A percentile compares a stretch with the other conserved stretches of the same genome.
Evolutionary conservation across 2,329 filamentous ascomycete genomes (phyloP).

Genomic region (Alternaria sp.): DNA sequence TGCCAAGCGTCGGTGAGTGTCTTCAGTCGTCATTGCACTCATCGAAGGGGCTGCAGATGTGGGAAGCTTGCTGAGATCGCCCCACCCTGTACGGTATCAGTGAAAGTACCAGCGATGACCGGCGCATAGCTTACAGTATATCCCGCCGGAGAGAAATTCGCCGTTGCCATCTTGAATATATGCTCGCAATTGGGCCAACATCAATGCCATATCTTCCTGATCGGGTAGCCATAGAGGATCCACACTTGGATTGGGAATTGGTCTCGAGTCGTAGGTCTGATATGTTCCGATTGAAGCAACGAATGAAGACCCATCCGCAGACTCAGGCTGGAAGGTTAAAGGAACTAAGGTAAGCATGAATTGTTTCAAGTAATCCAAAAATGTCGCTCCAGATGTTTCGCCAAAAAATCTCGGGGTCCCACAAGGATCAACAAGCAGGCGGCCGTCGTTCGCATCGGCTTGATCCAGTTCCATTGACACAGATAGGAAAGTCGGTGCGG

Average conservation of each 20-base stretch:
- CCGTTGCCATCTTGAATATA: constrained; percentile 39
- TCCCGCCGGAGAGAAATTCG: constrained; percentile 31
- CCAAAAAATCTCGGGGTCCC: constrained; percentile 31
- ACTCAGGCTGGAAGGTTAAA: constrained; percentile 23
- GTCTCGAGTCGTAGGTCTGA: constrained; percentile 40
- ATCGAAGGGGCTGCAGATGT: constrained; percentile 19
- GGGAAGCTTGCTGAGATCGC: constrained; percentile 29
- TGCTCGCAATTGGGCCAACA: constrained; percentile 31
- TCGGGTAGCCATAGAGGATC: constrained; percentile 38
- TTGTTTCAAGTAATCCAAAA: constrained; percentile 35
- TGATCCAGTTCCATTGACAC: constrained; percentile 14
- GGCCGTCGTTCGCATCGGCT: constrained; percentile 19
- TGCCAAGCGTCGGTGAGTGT: constrained; percentile 30
- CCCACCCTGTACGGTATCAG: constrained; percentile 25
- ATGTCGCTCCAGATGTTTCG: constrained; percentile 38
- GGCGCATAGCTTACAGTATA: constrained; percentile 25
- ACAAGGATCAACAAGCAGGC: constrained; percentile 30
- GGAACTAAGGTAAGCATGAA: constrained; percentile 37
- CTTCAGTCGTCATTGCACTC: constrained; percentile 26
- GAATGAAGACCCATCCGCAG: constrained; percentile 30
- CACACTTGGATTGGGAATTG: constrained; percentile 33
- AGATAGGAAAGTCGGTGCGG: constrained; percentile 17
- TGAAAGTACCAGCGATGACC: background rate
- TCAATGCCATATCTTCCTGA: constrained; percentile 27
- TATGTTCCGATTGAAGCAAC: constrained; percentile 34